Conservation (phyloP, 176 grass and related monocot genomes). For the Eragrostis curvula region DNA sequence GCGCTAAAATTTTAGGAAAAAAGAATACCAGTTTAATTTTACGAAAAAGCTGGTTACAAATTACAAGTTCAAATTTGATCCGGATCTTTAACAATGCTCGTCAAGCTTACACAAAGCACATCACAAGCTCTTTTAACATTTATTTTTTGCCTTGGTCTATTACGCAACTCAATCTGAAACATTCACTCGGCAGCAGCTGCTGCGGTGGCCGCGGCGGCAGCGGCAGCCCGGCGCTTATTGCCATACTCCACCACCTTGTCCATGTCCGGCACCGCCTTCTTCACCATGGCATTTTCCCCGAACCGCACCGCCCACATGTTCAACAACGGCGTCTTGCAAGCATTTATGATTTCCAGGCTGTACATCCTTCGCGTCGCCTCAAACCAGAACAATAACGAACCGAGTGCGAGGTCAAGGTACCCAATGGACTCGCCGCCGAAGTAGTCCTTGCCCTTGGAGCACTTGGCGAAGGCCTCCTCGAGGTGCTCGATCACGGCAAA, state of each 20-base stretch:
- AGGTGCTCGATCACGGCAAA: constrained; percentile 38
- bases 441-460: constrained; percentile 26
- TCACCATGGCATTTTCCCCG: constrained; percentile 30
- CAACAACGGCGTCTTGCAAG: constrained; percentile 47
- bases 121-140: too few relatives aligned
- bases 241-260: background rate
- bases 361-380: constrained; percentile 28
- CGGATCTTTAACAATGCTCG: too few relatives aligned
- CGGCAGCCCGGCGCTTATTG: background rate
- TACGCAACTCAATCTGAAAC: background rate
- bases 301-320: constrained; percentile 59
- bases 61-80: too few relatives aligned
- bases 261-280: constrained; percentile 45
- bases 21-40: too few relatives aligned
- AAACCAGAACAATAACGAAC: constrained; percentile 56
- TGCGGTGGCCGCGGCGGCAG: background rate
- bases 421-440: constrained; percentile 72
- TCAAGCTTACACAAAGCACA: too few relatives aligned
- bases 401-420: constrained; percentile 59
- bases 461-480: constrained; percentile 49
- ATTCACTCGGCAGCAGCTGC: background rate
- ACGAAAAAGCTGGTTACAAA: too few relatives aligned
- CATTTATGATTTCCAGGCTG: constrained; percentile 16
- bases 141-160: background rate
- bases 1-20: too few relatives aligned